These are phyloP conservation scores for Aspergillus quadricinctus DNA, from an alignment of 2,329 filamentous ascomycete genomes.

Conservation along the genomic window DNA sequence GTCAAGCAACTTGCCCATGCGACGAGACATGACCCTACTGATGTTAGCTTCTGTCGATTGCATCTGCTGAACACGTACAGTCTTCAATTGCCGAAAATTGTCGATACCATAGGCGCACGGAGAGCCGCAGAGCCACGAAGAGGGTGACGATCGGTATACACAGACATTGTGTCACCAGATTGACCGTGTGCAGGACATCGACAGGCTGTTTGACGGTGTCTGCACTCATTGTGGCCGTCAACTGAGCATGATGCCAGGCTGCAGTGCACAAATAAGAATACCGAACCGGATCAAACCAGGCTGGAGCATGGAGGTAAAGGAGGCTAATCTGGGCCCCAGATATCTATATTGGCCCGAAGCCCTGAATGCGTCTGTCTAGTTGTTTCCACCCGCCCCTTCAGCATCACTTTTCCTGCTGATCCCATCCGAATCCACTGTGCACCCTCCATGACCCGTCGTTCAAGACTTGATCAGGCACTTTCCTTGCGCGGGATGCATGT, in stretches of 20 bases:
- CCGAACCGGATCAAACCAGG: neutral
- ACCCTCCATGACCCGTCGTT: neutral
- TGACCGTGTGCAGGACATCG: constrained; percentile 28
- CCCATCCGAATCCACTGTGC: neutral
- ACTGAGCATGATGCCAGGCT: constrained; percentile 5
- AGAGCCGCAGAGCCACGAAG: constrained; percentile 29
- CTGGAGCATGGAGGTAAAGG: neutral
- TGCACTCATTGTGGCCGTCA: constrained; percentile 14
- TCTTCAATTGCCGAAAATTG: constrained; percentile 32
- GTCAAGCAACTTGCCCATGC: constrained; percentile 17
- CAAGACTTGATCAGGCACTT: neutral
- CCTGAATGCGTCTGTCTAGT: neutral
- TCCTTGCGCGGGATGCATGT: neutral
- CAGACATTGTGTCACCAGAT: constrained; percentile 33
- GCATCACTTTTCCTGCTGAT: neutral
- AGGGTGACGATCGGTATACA: constrained; percentile 32
- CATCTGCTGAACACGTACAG: constrained; percentile 19
- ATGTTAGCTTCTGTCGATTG: constrained; percentile 7
- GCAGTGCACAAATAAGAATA: neutral
- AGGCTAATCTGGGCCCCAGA: neutral
- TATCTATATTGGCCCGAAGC: neutral
- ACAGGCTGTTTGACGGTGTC: constrained; percentile 14
- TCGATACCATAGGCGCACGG: constrained; percentile 28
- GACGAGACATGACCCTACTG: constrained; percentile 8
- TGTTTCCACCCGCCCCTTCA: neutral